A percentile compares a stretch with the other conserved stretches of the same genome.
Conservation (phyloP, 1,284 basidiomycete species). For the Anthracocystis panici-leucophaei region DNA sequence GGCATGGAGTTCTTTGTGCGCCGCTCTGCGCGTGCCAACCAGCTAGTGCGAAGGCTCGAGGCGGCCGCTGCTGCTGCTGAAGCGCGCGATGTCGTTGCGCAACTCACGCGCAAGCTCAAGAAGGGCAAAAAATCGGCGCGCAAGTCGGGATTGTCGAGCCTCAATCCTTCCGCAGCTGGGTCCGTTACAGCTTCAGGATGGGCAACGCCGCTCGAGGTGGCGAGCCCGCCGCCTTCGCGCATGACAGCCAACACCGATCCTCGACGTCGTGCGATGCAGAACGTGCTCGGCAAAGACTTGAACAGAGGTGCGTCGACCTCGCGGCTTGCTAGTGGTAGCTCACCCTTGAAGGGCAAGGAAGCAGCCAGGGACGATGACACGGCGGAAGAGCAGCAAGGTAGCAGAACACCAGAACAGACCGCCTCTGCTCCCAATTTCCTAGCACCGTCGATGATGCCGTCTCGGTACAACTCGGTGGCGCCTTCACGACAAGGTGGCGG, state of each 20-base stretch:
- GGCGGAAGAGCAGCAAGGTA: conserved; percentile 17
- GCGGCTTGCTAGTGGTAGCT: conserved; percentile 28
- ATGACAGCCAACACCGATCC: conserved; percentile 44
- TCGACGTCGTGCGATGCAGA: conserved; percentile 46
- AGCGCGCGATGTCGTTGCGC: conserved; percentile 44
- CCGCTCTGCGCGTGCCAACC: conserved; percentile 58
- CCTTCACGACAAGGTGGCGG: conserved; percentile 47
- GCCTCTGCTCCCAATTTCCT: conserved; percentile 39
- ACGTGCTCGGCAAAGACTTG: conserved; percentile 30
- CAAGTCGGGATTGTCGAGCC: conserved; percentile 37
- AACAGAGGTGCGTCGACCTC: conserved; percentile 20
- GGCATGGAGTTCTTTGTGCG: conserved; percentile 66
- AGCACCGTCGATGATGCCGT: conserved; percentile 34
- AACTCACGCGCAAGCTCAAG: conserved; percentile 44
- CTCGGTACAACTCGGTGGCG: conserved; percentile 41
- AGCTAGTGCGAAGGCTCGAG: conserved; percentile 60
- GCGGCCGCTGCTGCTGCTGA: conserved; percentile 51
- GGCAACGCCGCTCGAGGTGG: conserved; percentile 42
- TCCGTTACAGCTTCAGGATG: conserved; percentile 43
- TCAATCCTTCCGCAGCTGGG: conserved; percentile 37
- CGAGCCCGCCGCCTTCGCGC: conserved; percentile 48
- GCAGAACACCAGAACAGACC: conserved; percentile 28
- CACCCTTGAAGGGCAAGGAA: conserved; percentile 34
- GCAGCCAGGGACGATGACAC: conserved; percentile 21
- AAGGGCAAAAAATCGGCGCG: conserved; percentile 40